Base-by-base conservation (phyloP, 345 rosid species). In the Eucalyptus coolabah region DNA sequence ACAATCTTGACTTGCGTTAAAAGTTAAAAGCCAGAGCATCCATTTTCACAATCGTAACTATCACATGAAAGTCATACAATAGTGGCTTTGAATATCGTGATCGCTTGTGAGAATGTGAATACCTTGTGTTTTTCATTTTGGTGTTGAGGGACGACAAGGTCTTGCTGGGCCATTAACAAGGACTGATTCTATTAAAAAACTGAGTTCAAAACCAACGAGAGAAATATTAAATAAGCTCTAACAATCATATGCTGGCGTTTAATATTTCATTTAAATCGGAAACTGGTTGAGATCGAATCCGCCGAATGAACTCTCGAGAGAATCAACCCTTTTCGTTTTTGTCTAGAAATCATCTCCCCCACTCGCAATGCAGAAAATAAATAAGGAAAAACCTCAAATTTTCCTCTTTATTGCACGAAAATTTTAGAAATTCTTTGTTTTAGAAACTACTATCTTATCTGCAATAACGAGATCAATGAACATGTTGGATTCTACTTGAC, bases 51-150 rank as follows among this genome's bases (percentile, higher is more conserved):
- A 65, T 65, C 3, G 6, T n/a, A 8, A 65, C 6, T n/a, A 65
- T 65, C n/a, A 37, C 77, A 4, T 15, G 37, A 65, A 30, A 65
- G 9, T 65, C 9, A n/a, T n/a, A 65, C 3, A 21, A n/a, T 14
- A 65, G 2, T 1, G 5, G 19, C 9, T 7, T 0, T n/a, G 1
- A 65, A 15, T 65, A 13, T 15, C 19, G 2, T 65, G 19, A 65
- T 65, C 1, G 3, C 1, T 65, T n/a, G 19, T n/a, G 37, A 65
- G 37, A 65, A n/a, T 7, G 11, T 6, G 77, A 65, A 65, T n/a
- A 65, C 77, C 3, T 65, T n/a, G 37, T 65, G 37, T 15, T 28
- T 28, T 26, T 60, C 5, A 21, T 53, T 60, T 60, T 60, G 67
- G 32, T 28, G 16, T 60, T 12, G 67, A 28, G 67, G 67, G 32